A percentile compares a stretch with the other conserved stretches of the same genome.
phyloP scores from a whole-genome alignment of 306 rosid genomes.

The Sesbania bispinosa region DNA sequence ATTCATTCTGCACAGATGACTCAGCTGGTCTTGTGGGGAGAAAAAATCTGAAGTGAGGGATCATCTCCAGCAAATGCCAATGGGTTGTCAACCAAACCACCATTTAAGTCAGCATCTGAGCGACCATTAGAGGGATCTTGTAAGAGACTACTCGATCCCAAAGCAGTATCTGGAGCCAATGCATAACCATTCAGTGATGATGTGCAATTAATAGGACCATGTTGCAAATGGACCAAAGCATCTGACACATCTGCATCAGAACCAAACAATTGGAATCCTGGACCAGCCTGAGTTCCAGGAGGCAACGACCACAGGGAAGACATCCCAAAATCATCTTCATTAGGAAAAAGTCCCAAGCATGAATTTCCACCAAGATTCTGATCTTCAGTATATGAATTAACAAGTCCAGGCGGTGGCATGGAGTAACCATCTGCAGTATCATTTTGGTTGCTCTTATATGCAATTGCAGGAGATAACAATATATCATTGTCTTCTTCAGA shows the following conservation, averaged over 20 bases:
- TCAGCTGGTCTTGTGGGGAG: conserved; percentile 94
- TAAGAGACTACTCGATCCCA: conserved; percentile 54
- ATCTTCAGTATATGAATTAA: conserved; percentile 70
- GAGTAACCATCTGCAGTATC: conserved; percentile 54
- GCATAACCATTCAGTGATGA: conserved; percentile 72
- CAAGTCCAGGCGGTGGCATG: conserved; percentile 58
- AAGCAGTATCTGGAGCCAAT: conserved; percentile 55
- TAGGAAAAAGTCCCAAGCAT: conserved; percentile 76
- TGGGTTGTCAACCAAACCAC: conserved; percentile 85
- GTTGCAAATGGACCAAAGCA: conserved; percentile 66
- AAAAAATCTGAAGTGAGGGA: conserved; percentile 94
- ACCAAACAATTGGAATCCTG: conserved; percentile 80
- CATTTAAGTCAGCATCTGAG: conserved; percentile 66
- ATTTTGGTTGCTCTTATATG: conserved; percentile 40
- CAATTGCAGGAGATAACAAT: conserved; percentile 49
- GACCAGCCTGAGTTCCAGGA: conserved; percentile 63
- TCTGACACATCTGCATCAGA: conserved; percentile 78
- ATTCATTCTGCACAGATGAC: conserved; percentile 63
- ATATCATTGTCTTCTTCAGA: conserved; percentile 82
- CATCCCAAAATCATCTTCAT: conserved; percentile 76
- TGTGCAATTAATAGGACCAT: conserved; percentile 65
- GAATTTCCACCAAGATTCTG: conserved; percentile 63
- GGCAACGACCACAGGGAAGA: conserved; percentile 61
- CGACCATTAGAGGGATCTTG: conserved; percentile 57
- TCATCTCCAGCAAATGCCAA: conserved; percentile 85